phyloP scores from a whole-genome alignment of 352 stramenopile species.

The Pythium chondricola region DNA sequence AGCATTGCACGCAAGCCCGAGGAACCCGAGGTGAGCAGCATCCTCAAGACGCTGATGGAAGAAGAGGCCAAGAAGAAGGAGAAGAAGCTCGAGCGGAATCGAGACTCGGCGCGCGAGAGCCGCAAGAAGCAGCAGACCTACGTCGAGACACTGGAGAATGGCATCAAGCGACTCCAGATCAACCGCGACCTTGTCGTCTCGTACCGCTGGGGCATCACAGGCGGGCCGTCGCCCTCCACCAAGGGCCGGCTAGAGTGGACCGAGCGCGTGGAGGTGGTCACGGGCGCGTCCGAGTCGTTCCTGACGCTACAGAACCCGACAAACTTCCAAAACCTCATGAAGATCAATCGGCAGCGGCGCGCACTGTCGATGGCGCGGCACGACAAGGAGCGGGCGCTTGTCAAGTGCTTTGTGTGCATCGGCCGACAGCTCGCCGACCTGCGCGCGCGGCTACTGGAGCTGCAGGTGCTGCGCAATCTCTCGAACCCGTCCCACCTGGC shows the following conservation, averaged over 20 bases:
- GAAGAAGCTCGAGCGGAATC: conserved; percentile 86
- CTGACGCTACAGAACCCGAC: conserved; percentile 63
- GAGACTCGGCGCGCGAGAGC: conserved; percentile 77
- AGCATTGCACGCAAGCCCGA: conserved; percentile 78
- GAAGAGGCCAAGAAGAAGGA: conserved; percentile 88
- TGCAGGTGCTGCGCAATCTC: conserved; percentile 56
- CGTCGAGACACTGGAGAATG: conserved; percentile 80
- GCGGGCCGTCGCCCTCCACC: not conserved
- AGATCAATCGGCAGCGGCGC: conserved; percentile 62
- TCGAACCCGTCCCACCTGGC: conserved; percentile 26
- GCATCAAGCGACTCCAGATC: conserved; percentile 83
- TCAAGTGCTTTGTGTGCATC: conserved; percentile 58
- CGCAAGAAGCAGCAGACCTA: conserved; percentile 86
- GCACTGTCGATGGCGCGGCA: conserved; percentile 38
- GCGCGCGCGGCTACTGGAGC: conserved; percentile 49
- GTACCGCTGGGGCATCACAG: conserved; percentile 68
- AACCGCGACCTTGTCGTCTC: conserved; percentile 66
- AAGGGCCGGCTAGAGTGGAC: conserved; percentile 57
- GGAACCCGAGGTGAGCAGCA: conserved; percentile 74
- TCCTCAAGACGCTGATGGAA: conserved; percentile 83
- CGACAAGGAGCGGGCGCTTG: conserved; percentile 42
- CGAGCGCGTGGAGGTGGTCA: conserved; percentile 57
- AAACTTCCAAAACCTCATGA: conserved; percentile 65
- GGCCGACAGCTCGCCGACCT: conserved; percentile 47
- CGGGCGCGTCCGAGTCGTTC: conserved; percentile 54